phyloP scores from a whole-genome alignment of 1,139 yeast species.

The Candida sojae region DNA sequence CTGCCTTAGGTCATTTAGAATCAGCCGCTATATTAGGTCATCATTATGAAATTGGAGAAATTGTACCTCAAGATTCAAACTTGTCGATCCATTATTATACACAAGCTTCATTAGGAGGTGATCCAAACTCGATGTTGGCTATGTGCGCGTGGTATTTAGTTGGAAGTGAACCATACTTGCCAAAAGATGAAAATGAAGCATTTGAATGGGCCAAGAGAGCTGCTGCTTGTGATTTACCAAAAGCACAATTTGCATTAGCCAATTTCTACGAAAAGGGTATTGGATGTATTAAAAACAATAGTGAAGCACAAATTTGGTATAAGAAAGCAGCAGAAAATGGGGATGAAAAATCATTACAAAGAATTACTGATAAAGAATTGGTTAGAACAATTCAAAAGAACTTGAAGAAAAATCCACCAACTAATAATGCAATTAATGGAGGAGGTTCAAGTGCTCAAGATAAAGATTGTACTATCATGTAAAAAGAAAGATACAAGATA shows the following conservation, averaged over 20 bases:
- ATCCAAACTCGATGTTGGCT: constrained; percentile 86
- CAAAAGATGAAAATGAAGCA: constrained; percentile 81
- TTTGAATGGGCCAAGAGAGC: constrained; percentile 94
- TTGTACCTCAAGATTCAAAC: constrained; percentile 80
- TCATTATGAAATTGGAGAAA: constrained; percentile 80
- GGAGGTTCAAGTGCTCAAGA: constrained; percentile 29
- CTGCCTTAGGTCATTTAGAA: constrained; percentile 82
- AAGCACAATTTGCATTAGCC: constrained; percentile 87
- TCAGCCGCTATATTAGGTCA: constrained; percentile 81
- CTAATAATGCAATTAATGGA: constrained; percentile 5
- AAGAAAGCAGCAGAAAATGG: constrained; percentile 72
- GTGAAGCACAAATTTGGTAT: constrained; percentile 74
- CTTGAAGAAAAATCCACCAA: constrained; percentile 25
- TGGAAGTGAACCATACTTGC: constrained; percentile 82
- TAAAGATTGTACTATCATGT: constrained; percentile 49
- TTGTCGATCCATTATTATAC: constrained; percentile 91
- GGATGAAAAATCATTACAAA: constrained; percentile 59
- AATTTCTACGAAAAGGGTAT: constrained; percentile 85
- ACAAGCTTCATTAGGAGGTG: constrained; percentile 86
- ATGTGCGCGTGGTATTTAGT: constrained; percentile 96
- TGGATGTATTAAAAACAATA: constrained; percentile 67
- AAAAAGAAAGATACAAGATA: constrained; percentile 3
- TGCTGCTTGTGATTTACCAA: constrained; percentile 69
- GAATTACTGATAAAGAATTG: constrained; percentile 36
- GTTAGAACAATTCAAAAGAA: constrained; percentile 32